A percentile compares a stretch with the other conserved stretches of the same genome.
These are phyloP conservation scores for Penicillium olsonii DNA, from an alignment of 2,329 filamentous ascomycete genomes.

Conservation along the genomic window DNA sequence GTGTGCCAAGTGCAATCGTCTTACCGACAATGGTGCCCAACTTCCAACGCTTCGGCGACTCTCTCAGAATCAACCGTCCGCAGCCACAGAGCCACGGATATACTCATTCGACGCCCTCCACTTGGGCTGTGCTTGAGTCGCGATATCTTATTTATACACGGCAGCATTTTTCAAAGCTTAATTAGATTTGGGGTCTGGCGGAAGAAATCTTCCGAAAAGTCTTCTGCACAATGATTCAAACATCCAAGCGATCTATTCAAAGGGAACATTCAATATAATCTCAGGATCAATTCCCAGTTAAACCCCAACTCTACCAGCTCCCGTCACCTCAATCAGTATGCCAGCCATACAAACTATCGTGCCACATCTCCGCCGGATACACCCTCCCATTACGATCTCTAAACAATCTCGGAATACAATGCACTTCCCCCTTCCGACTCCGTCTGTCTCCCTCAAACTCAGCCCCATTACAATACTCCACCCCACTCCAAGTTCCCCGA, in stretches of 20 bases:
- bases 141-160: background rate
- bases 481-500: slow-evolving; percentile 31
- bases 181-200: too few relatives aligned
- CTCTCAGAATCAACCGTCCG: slow-evolving; percentile 17
- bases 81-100: slow-evolving; percentile 17
- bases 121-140: slow-evolving; percentile 27
- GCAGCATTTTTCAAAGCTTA: background rate
- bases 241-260: background rate
- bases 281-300: too few relatives aligned
- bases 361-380: slow-evolving; percentile 23
- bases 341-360: slow-evolving; percentile 27
- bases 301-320: too few relatives aligned
- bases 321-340: slow-evolving; percentile 17
- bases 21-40: slow-evolving; percentile 41
- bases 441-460: slow-evolving; percentile 3
- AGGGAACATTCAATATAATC: too few relatives aligned
- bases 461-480: slow-evolving; percentile 30
- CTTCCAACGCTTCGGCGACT: slow-evolving; percentile 41
- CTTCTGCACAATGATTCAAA: too few relatives aligned
- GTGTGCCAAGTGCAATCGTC: slow-evolving; percentile 41
- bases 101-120: slow-evolving; percentile 40
- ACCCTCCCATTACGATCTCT: slow-evolving; percentile 27
- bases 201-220: background rate
- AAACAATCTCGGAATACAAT: slow-evolving; percentile 26
- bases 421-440: slow-evolving; percentile 13